Percentiles rank a stretch among this genome's conserved stretches.
phyloP scores from a whole-genome alignment of 306 rosid species.

The Potentilla sterilis region DNA sequence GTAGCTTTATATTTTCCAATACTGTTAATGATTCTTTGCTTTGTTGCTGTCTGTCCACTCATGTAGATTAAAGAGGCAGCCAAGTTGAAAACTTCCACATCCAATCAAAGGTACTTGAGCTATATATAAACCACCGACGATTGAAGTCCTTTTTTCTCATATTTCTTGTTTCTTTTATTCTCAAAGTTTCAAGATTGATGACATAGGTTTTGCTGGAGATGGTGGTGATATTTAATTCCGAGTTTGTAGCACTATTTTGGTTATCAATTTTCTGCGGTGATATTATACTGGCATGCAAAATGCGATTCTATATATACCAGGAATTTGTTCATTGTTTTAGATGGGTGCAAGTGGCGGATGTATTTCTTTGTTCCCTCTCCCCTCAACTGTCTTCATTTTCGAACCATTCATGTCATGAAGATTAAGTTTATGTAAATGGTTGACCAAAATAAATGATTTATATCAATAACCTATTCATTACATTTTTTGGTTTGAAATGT shows the following conservation, averaged over 20 bases:
- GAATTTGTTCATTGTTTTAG: not conserved
- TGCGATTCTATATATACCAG: not conserved
- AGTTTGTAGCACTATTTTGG: not conserved
- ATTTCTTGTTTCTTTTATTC: not conserved
- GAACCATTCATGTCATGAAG: not conserved
- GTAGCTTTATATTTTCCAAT: not conserved
- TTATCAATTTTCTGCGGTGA: not conserved
- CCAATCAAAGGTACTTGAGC: slow-evolving; percentile 55
- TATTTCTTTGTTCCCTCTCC: not conserved
- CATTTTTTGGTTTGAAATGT: not conserved
- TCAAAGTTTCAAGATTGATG: not conserved
- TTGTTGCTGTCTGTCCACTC: slow-evolving; percentile 17
- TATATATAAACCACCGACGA: not conserved
- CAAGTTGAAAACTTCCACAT: slow-evolving; percentile 33
- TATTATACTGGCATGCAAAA: not conserved
- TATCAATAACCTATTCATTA: not conserved
- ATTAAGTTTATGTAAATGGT: not conserved
- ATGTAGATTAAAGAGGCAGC: slow-evolving; percentile 72
- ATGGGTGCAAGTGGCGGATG: not conserved
- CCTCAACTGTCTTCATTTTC: not conserved
- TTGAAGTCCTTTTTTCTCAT: not conserved
- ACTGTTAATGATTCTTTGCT: not conserved
- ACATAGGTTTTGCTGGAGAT: not conserved
- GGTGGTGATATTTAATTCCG: not conserved
- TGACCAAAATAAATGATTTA: not conserved